Evolutionary conservation across 208 protist genomes (phyloP).

Genomic region (Tritrichomonas musculus): DNA sequence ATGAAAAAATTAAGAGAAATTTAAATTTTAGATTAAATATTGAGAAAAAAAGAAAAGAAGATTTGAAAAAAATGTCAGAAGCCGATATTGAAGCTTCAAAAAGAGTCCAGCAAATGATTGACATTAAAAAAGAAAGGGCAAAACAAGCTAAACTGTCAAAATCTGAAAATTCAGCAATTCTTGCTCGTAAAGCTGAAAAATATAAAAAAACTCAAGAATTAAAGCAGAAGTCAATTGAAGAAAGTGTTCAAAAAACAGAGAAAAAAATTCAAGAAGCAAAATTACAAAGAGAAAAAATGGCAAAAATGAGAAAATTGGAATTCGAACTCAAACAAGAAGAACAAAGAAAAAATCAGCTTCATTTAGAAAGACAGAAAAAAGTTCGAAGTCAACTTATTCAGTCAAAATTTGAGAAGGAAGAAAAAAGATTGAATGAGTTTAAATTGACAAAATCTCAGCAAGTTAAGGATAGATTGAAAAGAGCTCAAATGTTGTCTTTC

Average conservation of each 20-base stretch:
- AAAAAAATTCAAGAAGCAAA: background rate
- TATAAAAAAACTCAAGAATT: background rate
- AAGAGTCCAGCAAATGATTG: background rate
- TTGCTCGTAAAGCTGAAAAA: background rate
- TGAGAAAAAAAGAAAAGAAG: background rate
- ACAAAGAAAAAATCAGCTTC: background rate
- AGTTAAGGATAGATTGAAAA: background rate
- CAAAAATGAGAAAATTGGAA: background rate
- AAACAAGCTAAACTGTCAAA: background rate
- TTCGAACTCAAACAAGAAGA: background rate
- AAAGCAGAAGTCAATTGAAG: background rate
- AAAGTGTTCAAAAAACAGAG: background rate
- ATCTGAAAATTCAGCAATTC: background rate
- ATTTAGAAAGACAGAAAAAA: background rate
- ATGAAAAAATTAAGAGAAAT: background rate
- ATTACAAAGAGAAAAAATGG: background rate
- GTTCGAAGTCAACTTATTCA: background rate
- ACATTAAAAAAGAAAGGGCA: background rate
- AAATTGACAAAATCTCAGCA: background rate
- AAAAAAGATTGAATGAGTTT: background rate
- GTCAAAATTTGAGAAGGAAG: background rate
- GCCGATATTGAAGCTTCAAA: background rate
- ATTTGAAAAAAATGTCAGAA: background rate
- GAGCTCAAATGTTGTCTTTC: background rate
- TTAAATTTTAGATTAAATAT: background rate